Base-by-base conservation (phyloP, 768 basidiomycete species). In the Lentinus tigrinus region DNA sequence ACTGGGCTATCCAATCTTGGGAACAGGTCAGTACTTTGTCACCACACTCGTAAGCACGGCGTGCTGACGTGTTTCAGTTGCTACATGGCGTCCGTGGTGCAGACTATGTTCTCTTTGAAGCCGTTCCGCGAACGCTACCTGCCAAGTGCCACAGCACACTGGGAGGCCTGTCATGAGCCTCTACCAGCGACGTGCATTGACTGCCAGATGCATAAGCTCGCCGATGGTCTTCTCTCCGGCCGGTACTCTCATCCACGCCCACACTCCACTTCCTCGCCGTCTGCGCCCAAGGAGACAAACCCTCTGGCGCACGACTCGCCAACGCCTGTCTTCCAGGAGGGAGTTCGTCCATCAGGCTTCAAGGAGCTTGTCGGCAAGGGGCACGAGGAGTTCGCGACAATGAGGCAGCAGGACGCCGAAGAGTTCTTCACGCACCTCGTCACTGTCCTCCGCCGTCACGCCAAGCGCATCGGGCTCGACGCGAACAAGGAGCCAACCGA, bases 331-430 rank as follows among this genome's bases (percentile, higher is more conserved):
- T 95, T 92, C 76, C 96, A 98, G 68, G 84, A 82, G 23, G 97
- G 97, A 0, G 71, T 99, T 40, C 82, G 83, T 42, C 97, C 96
- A 0, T 77, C 78, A 1, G 84, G 84, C 61, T 93, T 98, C 78
- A 98, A 98, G 72, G 76, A 85, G 4, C 81, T 98, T 10, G 84
- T 98, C 36, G 96, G 96, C 2, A 91, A 89, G 63, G 94, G 93
- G 1, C 97, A 98, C 66, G 83, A 83, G 31, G 97, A 98, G 73
- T 98, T 98, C 66, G 78, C 90, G 34, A 98, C 95, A 47, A 98
- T 98, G 95, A 81, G 84, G 52, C 96, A 99, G 72, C 97, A 98
- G 69, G 97, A 99, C 67, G 86, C 95, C 5, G 94, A 96, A 67
- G 96, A 98, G 73, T 98, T 98, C 75, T 80, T 99, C 53, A 81